Base-by-base conservation (phyloP, 352 stramenopile genomes). In the Paralagenidium karlingii region DNA sequence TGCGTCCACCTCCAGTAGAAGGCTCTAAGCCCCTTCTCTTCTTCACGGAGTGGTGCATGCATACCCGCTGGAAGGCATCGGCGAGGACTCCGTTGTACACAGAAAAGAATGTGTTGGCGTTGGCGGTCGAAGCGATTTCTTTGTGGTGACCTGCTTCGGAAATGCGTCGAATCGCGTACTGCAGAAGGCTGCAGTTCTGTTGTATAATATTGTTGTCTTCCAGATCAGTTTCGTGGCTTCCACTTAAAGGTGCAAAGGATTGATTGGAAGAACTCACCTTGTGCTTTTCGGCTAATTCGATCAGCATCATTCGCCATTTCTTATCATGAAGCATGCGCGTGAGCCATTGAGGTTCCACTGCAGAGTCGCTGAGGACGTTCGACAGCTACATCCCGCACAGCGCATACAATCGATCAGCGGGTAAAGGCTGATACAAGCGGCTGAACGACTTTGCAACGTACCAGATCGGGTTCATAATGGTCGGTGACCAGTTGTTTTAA, bases 111-210 rank as follows among this genome's bases (percentile, higher is more conserved):
- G 75, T 70, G 42, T 84, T 86, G 5, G 78, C 78, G 34, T 71
- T 88, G 11, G 75, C 70, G 24, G 86, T 87, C 1, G 78, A 89
- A 3, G 78, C 78, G 38, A 92, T 88, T 37, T 92, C 78, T 41
- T 92, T 89, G 63, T 92, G 78, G 34, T 92, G 68, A 0, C 78
- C 78, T 24, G 78, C 78, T 38, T 86, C 75, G 0, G 78, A 92
- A 40, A 92, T 92, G 9, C 75, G 65, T 33, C 75, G 69, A 31
- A 92, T 87, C 1, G 78, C 78, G 43, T 92, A 92, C 39, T 92
- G 78, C 5, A 92, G 51, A 21, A 92, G 52, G 30, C 60, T 84
- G 36, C 78, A 92, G 1, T 63, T 81, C 78, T 91, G n/a, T n/a
- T n/a, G n/a, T n/a, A 28, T 13, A 38, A 31, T 3, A 38, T 25